These are phyloP conservation scores for Fusarium papillatum DNA, from an alignment of 2,329 filamentous ascomycete genomes.

Conservation along the genomic window DNA sequence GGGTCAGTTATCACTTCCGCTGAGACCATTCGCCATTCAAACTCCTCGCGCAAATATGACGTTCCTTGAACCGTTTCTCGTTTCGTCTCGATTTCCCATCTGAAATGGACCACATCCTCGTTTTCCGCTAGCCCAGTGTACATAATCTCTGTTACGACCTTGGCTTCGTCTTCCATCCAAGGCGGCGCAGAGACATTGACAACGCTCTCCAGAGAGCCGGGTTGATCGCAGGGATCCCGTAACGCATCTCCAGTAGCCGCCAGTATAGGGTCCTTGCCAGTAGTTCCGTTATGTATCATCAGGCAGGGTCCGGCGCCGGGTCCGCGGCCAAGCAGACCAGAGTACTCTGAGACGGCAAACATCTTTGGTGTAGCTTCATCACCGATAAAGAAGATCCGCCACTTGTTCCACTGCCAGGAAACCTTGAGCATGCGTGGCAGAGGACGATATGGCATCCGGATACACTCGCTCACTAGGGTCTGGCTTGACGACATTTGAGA, in stretches of 20 bases:
- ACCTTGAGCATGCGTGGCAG: constrained; percentile 30
- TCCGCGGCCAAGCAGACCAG: constrained; percentile 24
- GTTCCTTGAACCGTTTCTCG: constrained; percentile 18
- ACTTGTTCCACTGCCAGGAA: constrained; percentile 37
- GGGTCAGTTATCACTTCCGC: constrained; percentile 20
- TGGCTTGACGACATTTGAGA: constrained; percentile 33
- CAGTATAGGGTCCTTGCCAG: constrained; percentile 30
- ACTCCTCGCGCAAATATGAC: constrained; percentile 26
- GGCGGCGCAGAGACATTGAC: constrained; percentile 31
- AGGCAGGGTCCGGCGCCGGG: constrained; percentile 26
- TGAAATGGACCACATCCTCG: constrained; percentile 29
- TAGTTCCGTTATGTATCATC: constrained; percentile 31
- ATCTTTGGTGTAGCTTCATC: constrained; percentile 30
- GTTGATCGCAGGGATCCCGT: constrained; percentile 21
- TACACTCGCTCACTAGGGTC: constrained; percentile 34
- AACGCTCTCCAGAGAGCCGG: constrained; percentile 28
- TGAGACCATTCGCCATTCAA: constrained; percentile 34
- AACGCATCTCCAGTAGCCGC: constrained; percentile 31
- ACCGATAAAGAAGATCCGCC: constrained; percentile 34
- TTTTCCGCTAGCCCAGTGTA: constrained; percentile 26
- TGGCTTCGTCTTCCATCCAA: constrained; percentile 19
- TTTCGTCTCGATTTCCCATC: constrained; percentile 33
- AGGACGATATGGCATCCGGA: constrained; percentile 24
- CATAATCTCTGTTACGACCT: constrained; percentile 31
- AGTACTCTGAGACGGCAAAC: constrained; percentile 36